Evolutionary conservation across 345 rosid genomes (phyloP).

Genomic region (Corymbia maculata): DNA sequence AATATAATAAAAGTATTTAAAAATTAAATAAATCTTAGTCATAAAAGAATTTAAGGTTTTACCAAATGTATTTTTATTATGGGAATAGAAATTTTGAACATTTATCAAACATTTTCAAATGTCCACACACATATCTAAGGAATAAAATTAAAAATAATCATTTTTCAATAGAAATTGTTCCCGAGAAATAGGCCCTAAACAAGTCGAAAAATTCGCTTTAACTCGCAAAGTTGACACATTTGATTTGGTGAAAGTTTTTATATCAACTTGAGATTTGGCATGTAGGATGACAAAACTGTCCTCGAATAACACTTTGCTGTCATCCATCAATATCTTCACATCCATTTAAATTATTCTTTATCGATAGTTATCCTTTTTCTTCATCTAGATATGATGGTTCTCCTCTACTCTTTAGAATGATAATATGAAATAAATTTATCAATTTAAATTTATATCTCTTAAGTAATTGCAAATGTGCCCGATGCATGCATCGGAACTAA

Average conservation of each 20-base stretch:
- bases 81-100: too few species aligned
- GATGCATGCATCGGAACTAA: not conserved
- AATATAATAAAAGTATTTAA: too few species aligned
- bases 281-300: not conserved
- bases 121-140: too few species aligned
- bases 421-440: not conserved
- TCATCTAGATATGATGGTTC: not conserved
- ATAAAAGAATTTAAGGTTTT: too few species aligned
- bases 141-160: too few species aligned
- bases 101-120: too few species aligned
- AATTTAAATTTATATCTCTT: not conserved
- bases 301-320: not conserved
- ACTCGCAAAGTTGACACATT: not conserved
- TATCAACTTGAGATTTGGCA: not conserved
- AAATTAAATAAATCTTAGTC: too few species aligned
- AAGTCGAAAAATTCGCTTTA: not conserved
- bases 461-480: not conserved
- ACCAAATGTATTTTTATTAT: too few species aligned
- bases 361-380: not conserved
- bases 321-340: not conserved
- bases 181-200: not conserved
- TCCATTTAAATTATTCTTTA: not conserved
- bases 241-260: not conserved
- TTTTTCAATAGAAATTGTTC: too few species aligned
- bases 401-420: not conserved